phyloP scores from a whole-genome alignment of 140 eudicot species.

The Bidens hawaiensis region DNA sequence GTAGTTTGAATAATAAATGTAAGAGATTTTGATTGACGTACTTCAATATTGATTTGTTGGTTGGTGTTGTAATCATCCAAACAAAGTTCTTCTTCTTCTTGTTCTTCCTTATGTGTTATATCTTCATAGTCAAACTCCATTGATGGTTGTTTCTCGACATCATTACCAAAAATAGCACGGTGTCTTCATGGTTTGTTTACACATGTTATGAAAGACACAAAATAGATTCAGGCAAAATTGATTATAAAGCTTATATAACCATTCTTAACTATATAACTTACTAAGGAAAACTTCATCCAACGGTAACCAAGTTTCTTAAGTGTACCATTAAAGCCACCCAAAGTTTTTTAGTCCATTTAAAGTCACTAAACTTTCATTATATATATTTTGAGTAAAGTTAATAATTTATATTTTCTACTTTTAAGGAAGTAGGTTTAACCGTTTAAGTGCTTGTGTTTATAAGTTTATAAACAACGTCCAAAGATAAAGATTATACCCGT shows the following conservation, averaged over 20 bases:
- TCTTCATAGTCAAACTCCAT: conserved; percentile 27
- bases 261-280: too few species aligned
- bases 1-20: not conserved
- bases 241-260: too few species aligned
- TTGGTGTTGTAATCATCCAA: conserved; percentile 26
- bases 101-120: conserved; percentile 17
- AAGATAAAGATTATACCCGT: not conserved
- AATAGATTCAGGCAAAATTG: not conserved
- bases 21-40: conserved; percentile 29
- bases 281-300: too few species aligned
- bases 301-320: too few species aligned
- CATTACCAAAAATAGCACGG: conserved; percentile 47
- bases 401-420: too few species aligned
- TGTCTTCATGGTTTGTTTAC: conserved; percentile 34
- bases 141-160: conserved; percentile 28
- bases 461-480: not conserved
- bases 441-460: not conserved
- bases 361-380: too few species aligned
- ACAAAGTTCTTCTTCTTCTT: conserved; percentile 24
- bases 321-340: too few species aligned
- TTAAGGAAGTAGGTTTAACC: too few species aligned
- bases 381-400: too few species aligned
- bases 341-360: too few species aligned
- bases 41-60: conserved; percentile 29
- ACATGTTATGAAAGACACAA: conserved; percentile 4